Percentiles rank a stretch among this genome's conserved stretches.
Conservation (phyloP, 768 basidiomycete genomes). For the Lactifluus rugatus region DNA sequence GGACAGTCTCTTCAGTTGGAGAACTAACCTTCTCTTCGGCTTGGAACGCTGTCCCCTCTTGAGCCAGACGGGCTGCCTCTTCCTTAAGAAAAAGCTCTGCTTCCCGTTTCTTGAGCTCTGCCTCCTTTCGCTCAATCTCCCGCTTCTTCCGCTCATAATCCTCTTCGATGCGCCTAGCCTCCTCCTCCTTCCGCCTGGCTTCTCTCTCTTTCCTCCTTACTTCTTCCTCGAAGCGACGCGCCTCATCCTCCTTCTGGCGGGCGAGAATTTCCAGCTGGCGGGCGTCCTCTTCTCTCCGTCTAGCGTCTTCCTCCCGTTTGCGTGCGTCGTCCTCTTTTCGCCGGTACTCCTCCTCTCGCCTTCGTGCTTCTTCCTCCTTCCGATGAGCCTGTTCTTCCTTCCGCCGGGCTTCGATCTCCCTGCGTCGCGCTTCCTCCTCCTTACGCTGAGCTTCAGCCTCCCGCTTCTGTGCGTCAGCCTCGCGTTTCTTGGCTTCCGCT, state of each 20-base stretch:
- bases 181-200: not conserved
- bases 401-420: constrained; percentile 28
- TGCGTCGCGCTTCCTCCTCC: constrained; percentile 26
- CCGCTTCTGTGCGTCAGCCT: constrained; percentile 27
- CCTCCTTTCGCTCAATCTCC: constrained; percentile 15
- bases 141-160: constrained; percentile 18
- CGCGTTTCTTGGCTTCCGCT: constrained; percentile 26
- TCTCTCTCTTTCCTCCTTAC: constrained; percentile 11
- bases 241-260: constrained; percentile 25
- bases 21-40: not conserved
- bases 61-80: not conserved
- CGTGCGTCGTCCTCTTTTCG: constrained; percentile 27
- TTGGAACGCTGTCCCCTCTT: not conserved
- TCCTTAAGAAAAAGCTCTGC: constrained; percentile 10
- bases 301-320: constrained; percentile 31
- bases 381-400: constrained; percentile 23
- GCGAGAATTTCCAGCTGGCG: constrained; percentile 24
- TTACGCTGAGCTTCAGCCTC: constrained; percentile 28
- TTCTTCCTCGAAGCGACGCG: constrained; percentile 28
- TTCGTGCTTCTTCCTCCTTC: constrained; percentile 25
- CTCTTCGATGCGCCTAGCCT: constrained; percentile 26
- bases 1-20: not conserved
- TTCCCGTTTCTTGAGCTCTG: constrained; percentile 13
- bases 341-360: constrained; percentile 25
- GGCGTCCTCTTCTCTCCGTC: constrained; percentile 23